Conservation (phyloP, 73 alveolate genomes). For the Symbiodinium pilosum region DNA sequence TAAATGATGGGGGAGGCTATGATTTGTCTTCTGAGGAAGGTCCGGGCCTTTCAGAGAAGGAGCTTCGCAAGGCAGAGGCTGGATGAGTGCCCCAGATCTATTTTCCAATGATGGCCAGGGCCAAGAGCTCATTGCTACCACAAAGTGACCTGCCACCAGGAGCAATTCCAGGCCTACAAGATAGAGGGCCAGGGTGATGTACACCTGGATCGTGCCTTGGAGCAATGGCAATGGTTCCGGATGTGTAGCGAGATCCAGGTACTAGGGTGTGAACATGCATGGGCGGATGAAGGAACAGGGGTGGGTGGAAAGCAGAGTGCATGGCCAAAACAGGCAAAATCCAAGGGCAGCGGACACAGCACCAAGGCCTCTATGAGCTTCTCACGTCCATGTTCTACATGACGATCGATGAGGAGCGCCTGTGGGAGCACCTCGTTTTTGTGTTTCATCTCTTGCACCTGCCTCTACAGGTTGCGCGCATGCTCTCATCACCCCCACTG, state of each 20-base stretch:
- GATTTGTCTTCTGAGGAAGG: not conserved
- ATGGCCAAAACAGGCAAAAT: too few species aligned
- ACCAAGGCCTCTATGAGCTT: conserved; percentile 36
- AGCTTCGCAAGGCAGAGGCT: conserved; percentile 13
- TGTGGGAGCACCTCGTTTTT: not conserved
- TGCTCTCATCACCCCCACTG: too few species aligned
- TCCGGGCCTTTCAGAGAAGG: not conserved
- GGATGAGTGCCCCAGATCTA: not conserved
- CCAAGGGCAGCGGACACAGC: too few species aligned
- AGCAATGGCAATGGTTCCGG: not conserved
- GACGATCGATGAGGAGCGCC: conserved; percentile 50
- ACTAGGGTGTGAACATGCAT: too few species aligned
- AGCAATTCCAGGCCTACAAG: conserved; percentile 72
- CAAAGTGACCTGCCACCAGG: not conserved
- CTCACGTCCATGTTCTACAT: conserved; percentile 37
- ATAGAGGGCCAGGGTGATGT: conserved; percentile 33
- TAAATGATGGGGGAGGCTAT: too few species aligned
- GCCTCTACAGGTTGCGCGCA: too few species aligned
- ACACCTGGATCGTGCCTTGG: conserved; percentile 18
- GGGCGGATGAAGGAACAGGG: too few species aligned
- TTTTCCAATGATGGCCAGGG: not conserved
- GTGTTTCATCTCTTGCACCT: too few species aligned
- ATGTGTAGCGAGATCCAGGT: too few species aligned
- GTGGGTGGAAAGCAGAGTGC: too few species aligned
- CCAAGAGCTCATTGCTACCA: not conserved